Conservation (phyloP, 75 land plant genomes). For the Pinus taeda region DNA sequence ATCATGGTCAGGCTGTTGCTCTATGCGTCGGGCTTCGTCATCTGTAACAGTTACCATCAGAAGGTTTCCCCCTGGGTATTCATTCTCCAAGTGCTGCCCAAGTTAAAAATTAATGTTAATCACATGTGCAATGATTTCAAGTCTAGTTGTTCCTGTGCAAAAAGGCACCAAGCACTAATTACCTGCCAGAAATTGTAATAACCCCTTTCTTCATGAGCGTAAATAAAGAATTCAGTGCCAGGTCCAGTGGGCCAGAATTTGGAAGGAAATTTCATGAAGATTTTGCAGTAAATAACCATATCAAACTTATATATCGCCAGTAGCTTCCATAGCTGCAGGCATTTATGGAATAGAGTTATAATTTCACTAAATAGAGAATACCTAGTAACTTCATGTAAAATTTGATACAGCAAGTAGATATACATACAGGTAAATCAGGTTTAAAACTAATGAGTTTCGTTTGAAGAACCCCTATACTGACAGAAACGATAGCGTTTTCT, state of each 20-base stretch:
- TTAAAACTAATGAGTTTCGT: slow-evolving; percentile 42
- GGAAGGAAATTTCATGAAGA: slow-evolving; percentile 20
- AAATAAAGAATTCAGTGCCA: slow-evolving; percentile 68
- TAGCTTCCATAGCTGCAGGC: background rate
- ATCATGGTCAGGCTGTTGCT: slow-evolving; percentile 57
- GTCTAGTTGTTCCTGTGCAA: background rate
- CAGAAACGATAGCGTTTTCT: too few relatives aligned
- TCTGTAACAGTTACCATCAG: slow-evolving; percentile 80
- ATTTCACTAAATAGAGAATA: background rate
- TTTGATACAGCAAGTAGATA: background rate
- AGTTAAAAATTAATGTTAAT: background rate
- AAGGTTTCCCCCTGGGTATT: slow-evolving; percentile 69
- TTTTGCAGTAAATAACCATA: background rate
- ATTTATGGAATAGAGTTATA: too few relatives aligned
- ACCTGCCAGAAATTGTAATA: slow-evolving; percentile 91
- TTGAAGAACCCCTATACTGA: too few relatives aligned
- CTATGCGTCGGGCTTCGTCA: slow-evolving; percentile 69
- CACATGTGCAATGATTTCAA: background rate
- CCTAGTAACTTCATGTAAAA: background rate
- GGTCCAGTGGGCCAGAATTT: slow-evolving; percentile 73
- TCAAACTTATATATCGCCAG: background rate
- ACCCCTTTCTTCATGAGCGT: slow-evolving; percentile 74
- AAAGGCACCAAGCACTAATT: background rate
- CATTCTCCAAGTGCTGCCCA: slow-evolving; percentile 72
- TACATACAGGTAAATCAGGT: slow-evolving; percentile 51